A percentile compares a stretch with the other conserved stretches of the same genome.
Conservation (phyloP, 495 filamentous ascomycete genomes). For the Neurospora sp. region DNA sequence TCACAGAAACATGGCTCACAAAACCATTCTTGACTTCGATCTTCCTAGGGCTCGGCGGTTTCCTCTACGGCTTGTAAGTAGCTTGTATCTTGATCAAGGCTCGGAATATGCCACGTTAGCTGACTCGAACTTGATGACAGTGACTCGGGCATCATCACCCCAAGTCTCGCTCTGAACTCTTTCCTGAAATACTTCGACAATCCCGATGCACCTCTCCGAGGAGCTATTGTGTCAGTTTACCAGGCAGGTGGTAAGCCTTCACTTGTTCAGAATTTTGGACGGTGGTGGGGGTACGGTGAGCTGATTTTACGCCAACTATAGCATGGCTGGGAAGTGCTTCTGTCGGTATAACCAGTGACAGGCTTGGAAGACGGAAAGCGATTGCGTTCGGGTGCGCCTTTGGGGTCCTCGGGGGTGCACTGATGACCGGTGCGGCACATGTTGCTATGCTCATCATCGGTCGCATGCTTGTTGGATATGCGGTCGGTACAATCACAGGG, state of each 20-base stretch:
- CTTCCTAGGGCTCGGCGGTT: slow-evolving; percentile 25
- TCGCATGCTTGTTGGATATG: slow-evolving; percentile 39
- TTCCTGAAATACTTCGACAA: slow-evolving; percentile 32
- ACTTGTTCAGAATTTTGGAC: not conserved
- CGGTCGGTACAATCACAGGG: slow-evolving; percentile 41
- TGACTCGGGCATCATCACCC: slow-evolving; percentile 33
- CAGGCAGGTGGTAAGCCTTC: slow-evolving; percentile 20
- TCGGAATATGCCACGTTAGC: not conserved
- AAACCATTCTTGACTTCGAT: slow-evolving; percentile 24
- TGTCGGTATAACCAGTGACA: slow-evolving; percentile 35
- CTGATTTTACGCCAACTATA: slow-evolving; percentile 12
- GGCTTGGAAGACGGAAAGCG: slow-evolving; percentile 33
- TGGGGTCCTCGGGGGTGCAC: slow-evolving; percentile 35
- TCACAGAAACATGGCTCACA: slow-evolving; percentile 11
- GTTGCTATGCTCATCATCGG: slow-evolving; percentile 45
- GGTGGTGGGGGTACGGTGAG: slow-evolving; percentile 5
- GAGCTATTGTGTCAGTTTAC: slow-evolving; percentile 41
- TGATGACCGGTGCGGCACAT: slow-evolving; percentile 40
- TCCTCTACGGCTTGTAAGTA: slow-evolving; percentile 26
- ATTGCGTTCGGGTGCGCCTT: slow-evolving; percentile 40
- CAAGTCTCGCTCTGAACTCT: slow-evolving; percentile 31
- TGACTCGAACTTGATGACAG: slow-evolving; percentile 7
- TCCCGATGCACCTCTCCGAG: slow-evolving; percentile 34
- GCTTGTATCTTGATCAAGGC: not conserved
- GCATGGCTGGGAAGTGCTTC: slow-evolving; percentile 43